Percentiles rank a stretch among this genome's conserved stretches.
phyloP scores from a whole-genome alignment of 2,329 filamentous ascomycete genomes.

The Fusarium sp. region DNA sequence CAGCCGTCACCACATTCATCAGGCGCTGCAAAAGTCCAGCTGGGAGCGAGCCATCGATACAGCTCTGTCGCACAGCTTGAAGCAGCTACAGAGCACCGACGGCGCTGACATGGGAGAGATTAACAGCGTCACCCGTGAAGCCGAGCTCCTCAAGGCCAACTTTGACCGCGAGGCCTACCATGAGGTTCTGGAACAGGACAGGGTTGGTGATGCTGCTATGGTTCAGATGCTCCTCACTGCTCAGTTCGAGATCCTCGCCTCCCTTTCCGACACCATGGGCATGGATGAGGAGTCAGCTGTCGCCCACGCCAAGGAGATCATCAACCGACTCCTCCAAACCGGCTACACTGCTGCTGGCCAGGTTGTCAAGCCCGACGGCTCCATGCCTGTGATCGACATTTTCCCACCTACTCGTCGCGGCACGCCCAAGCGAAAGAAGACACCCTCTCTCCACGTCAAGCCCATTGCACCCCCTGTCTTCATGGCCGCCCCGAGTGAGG shows the following conservation, averaged over 20 bases:
- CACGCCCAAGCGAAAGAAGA: conserved; percentile 81
- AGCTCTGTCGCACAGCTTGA: conserved; percentile 85
- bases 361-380: conserved; percentile 90
- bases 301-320: conserved; percentile 79
- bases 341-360: conserved; percentile 82
- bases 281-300: conserved; percentile 90
- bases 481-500: conserved; percentile 48
- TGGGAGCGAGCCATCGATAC: conserved; percentile 93
- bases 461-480: conserved; percentile 60
- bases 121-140: conserved; percentile 80
- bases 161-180: conserved; percentile 84
- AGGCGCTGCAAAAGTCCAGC: conserved; percentile 80
- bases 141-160: conserved; percentile 85
- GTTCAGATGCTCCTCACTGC: conserved; percentile 88
- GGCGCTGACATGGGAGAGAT: conserved; percentile 70
- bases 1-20: conserved; percentile 90
- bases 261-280: conserved; percentile 82
- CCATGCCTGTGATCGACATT: conserved; percentile 69
- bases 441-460: conserved; percentile 54
- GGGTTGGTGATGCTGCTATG: conserved; percentile 79
- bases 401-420: conserved; percentile 78
- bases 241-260: conserved; percentile 91
- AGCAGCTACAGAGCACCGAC: conserved; percentile 75
- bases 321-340: conserved; percentile 81
- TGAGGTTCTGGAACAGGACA: conserved; percentile 86